Base-by-base conservation (phyloP, 108 stramenopile genomes). In the Epipyxis sp. region DNA sequence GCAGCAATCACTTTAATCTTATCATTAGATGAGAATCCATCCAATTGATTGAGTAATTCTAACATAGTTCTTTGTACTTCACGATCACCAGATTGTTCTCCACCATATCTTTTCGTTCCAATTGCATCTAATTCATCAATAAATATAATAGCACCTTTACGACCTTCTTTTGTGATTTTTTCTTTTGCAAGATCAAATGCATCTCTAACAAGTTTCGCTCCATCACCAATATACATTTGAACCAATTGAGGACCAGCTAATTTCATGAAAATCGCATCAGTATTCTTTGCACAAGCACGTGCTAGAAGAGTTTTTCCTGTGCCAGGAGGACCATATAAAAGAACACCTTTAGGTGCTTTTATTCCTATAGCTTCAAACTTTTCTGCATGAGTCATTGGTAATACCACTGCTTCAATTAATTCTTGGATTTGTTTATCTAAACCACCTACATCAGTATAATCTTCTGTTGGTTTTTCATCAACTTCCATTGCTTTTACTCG, bases 41-140 rank as follows among this genome's bases (percentile, higher is more conserved):
- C 98, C 62, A 99, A 84, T 88, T 99, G 98, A 87, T 90, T 93
- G 69, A 99, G 89, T 30, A 99, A 91, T 84, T 99, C 98, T 59
- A 99, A 88, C 98, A 99, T 99, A 79, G 98, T 99, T 59, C 98
- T 92, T 86, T 99, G 98, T 25, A 99, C 98, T 88, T 99, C 98
- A 41, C 96, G 89, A 80, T 99, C 98, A 29, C 98, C 98, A 3
- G 88, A 88, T 86, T 99, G 95, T 81, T 99, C 98, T 1, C 98
- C 95, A 42, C 95, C 96, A 77, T 95, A 97, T 34, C 98, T 94
- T 86, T 99, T 99, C 35, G 96, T 96, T 39, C 98, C 98, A 80
- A 99, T 96, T 58, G 98, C 98, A 86, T 99, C 96, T 68, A 99
- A 91, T 83, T 99, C 98, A 79, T 99, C 98, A 79, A 99, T 99